Base-by-base conservation (phyloP, 768 basidiomycete genomes). In the Pulveroboletus sp. region DNA sequence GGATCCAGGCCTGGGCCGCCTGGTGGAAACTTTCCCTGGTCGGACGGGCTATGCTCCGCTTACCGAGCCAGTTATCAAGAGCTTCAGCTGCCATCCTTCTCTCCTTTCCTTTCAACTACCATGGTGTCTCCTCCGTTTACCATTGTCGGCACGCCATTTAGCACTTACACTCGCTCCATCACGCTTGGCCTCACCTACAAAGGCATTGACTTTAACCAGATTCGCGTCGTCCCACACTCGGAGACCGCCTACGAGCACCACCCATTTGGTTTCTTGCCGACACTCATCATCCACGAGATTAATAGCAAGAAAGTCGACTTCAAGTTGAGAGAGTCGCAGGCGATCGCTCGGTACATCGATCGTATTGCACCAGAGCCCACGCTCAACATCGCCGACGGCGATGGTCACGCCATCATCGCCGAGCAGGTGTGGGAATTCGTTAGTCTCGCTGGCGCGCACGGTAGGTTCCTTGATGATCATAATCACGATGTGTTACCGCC, bases 371-470 rank as follows among this genome's bases (percentile, higher is more conserved):
- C 66, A n/a, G 53, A 63, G 43, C 66, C 66, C 3, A 45, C 52
- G 11, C 57, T 67, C 27, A 43, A 33, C 36, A 54, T 68, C 38
- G 45, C 16, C 0, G 38, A 57, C 1, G 67, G 61, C 0, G 56
- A 65, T 0, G 63, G 52, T 6, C 55, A 53, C 14, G 42, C 57
- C 16, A 0, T 63, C 40, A 48, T 67, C 50, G 31, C 43, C 0
- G 66, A 67, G 43, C 65, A 66, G 31, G 49, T 67, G 68, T 67
- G 67, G 68, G 66, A 67, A 27, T 69, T 67, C 16, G 67, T 59
- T 38, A 60, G 58, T 9, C 55, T 65, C 11, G 59, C 51, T 1
- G 55, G 55, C 2, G 49, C 55, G 12, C 40, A 68, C 9, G 65
- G 65, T 68, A n/a, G 0, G 56, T 38, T 2, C 16, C 35, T 54